phyloP scores from a whole-genome alignment of 2,329 filamentous ascomycete genomes.

The Stachybotrys chartarum region DNA sequence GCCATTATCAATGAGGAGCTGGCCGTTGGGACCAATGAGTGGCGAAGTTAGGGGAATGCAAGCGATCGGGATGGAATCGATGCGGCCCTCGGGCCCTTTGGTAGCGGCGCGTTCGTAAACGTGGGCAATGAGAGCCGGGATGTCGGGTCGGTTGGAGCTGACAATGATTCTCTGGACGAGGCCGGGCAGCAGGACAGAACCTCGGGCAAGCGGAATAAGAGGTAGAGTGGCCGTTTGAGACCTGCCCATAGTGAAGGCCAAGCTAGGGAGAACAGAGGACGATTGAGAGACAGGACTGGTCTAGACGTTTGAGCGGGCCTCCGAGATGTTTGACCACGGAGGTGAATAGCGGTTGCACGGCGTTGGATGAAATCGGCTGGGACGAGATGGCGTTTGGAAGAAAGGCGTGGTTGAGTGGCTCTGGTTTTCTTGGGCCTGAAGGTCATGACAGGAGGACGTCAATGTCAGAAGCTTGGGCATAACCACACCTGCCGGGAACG shows the following conservation, averaged over 20 bases:
- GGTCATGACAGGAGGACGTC: too few relatives aligned
- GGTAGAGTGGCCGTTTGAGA: constrained; percentile 50
- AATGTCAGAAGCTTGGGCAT: neutral
- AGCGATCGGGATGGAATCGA: constrained; percentile 68
- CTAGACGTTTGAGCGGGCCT: neutral
- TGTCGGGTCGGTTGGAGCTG: constrained; percentile 71
- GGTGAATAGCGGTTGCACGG: too few relatives aligned
- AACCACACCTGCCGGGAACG: neutral
- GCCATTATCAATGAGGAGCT: constrained; percentile 63
- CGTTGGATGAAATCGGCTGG: neutral
- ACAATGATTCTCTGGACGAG: constrained; percentile 80
- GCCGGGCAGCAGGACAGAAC: constrained; percentile 77
- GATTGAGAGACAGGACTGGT: constrained; percentile 17
- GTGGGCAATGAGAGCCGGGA: constrained; percentile 78
- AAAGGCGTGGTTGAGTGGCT: neutral
- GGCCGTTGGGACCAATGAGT: constrained; percentile 65
- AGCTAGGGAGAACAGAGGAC: constrained; percentile 2
- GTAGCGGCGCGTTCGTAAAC: constrained; percentile 71
- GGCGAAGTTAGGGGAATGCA: constrained; percentile 81
- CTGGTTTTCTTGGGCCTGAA: neutral
- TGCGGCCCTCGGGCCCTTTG: constrained; percentile 55
- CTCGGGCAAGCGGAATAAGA: constrained; percentile 74
- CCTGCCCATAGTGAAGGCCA: constrained; percentile 24
- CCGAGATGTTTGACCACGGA: neutral
- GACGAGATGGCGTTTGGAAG: neutral